Evolutionary conservation across 75 land plant species (phyloP), one percentile per base, ranked within the genome.

Genomic region (Pseudotsuga menziesii): DNA sequence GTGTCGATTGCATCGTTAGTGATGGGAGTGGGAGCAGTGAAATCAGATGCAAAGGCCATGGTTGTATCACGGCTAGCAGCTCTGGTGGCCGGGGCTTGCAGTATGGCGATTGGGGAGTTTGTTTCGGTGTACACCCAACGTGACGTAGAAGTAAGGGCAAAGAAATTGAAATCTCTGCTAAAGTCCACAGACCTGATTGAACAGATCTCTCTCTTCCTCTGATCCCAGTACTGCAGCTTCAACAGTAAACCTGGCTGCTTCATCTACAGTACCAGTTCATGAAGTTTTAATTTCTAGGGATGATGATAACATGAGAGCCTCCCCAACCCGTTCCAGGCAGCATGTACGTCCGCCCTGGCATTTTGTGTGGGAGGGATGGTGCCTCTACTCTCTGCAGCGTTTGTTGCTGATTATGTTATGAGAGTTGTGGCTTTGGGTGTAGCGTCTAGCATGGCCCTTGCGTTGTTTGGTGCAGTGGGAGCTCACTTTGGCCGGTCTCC

Each of bases 91-190:
- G 89, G 87, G 5, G 89, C 89, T 2, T 84, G 80, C 22, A 82
- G 84, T 56, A 87, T 87, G 89, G 89, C 89, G 56, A 84, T 87
- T 5, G 89, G 89, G 5, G 89, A 87, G 74, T 87, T 78, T 56
- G 83, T 87, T 35, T 87, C 89, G 2, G 89, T 87, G 48, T 85
- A 77, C 66, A 78, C 89, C 62, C 89, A 87, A 57, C 80, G 81
- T 5, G 89, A 87, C 61, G 79, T 76, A 27, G 84, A 87, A 75
- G 55, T 79, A 12, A n/a, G 54, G 3, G 67, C 41, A 29, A 57
- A 63, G 73, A 58, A 52, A 48, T 11, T 2, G 64, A 69, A 58
- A 6, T 6, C 48, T 44, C 48, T 8, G 9, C 0, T 5, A 5
- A 44, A 44, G 48, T 44, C 48, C 6, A 44, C 6, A 5, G 48